Evolutionary conservation across 1,284 basidiomycete species (phyloP), one percentile per base, ranked within the genome.

Genomic region (Ustilago xerochloae): DNA sequence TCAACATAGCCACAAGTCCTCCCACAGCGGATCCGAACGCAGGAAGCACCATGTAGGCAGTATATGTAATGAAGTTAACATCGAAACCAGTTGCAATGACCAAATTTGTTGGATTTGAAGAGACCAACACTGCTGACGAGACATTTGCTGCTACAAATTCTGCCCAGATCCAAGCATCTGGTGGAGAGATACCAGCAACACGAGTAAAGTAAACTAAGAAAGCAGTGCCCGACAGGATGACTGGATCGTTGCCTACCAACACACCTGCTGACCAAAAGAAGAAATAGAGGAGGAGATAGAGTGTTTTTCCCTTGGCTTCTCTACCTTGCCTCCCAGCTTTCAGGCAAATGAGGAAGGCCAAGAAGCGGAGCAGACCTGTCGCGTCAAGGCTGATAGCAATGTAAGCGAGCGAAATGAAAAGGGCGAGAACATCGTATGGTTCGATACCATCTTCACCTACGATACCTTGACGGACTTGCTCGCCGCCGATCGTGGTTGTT

Each of bases 361-460:
- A 89, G 48, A 91, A 92, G 46, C 92, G 90, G 5, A 98, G 88
- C 12, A 96, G 87, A 2, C 96, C 95, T 0, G 93, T 94, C 8
- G 91, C 89, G 81, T 99, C 95, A 36, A 98, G 88, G 0, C 93
- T 93, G 51, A 97, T 91, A 4, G 95, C 91, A 86, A 98, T 92
- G 86, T 98, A 99, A 0, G 94, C 94, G 56, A 98, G 87, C 2
- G 92, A 92, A 73, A 94, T 90, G 86, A 98, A 97, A 4, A 98
- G 87, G 28, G 93, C 92, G 84, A 98, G 89, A 66, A 98, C 94
- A 84, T 97, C 93, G 80, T 95, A 93, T 0, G 96, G 95, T 74
- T 92, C 89, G 38, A 97, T 89, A 3, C 91, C 91, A 49, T 90
- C 90, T 0, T 88, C 86, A 20, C 91, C 91, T 0, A 87, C 87